These are phyloP conservation scores for Apostasia shenzhenica DNA, from an alignment of 106 monocot species.

Conservation along the genomic window DNA sequence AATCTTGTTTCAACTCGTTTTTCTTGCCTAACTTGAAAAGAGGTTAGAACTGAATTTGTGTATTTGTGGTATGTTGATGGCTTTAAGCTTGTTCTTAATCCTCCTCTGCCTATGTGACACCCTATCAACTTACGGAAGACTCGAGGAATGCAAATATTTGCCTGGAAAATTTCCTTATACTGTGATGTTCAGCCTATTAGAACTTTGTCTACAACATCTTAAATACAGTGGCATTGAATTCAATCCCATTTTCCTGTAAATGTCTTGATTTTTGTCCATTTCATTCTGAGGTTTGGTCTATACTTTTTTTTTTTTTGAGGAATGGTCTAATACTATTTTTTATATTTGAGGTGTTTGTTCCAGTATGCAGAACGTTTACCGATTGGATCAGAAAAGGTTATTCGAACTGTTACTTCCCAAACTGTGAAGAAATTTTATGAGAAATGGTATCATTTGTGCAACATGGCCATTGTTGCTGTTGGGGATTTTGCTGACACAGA, in stretches of 20 bases:
- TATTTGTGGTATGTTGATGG: too few relatives aligned
- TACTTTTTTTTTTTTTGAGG: conserved; percentile 1
- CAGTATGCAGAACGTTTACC: conserved; percentile 98
- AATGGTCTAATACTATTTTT: too few relatives aligned
- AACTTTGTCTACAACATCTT: not conserved
- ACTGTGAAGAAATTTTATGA: conserved; percentile 82
- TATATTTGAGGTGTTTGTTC: conserved; percentile 7
- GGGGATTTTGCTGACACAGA: conserved; percentile 86
- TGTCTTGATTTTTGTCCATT: not conserved
- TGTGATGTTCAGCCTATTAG: too few relatives aligned
- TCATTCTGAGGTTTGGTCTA: not conserved
- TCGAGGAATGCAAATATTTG: too few relatives aligned
- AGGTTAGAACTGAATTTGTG: too few relatives aligned
- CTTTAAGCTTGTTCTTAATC: too few relatives aligned
- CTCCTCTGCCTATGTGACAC: too few relatives aligned
- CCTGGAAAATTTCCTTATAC: too few relatives aligned
- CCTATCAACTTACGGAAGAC: too few relatives aligned
- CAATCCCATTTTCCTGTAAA: not conserved
- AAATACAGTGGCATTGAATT: not conserved
- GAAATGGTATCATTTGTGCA: conserved; percentile 89
- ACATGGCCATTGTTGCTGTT: conserved; percentile 95
- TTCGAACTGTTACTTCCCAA: conserved; percentile 73
- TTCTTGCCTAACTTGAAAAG: too few relatives aligned
- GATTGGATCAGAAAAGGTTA: conserved; percentile 92
- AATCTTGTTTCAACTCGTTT: too few relatives aligned